Conservation (phyloP, 2,329 filamentous ascomycete species). For the Aspergillus sojae region DNA sequence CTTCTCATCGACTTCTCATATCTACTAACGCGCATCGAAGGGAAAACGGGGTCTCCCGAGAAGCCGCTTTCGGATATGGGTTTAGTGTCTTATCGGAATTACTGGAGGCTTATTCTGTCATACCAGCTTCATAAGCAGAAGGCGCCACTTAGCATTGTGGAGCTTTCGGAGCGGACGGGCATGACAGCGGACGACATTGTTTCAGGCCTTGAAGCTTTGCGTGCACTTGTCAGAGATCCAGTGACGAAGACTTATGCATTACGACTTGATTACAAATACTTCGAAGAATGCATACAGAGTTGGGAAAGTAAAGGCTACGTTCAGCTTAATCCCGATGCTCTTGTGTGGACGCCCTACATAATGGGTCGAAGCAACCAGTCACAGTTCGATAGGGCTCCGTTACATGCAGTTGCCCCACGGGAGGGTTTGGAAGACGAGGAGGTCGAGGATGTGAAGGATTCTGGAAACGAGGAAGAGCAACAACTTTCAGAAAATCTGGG, state of each 20-base stretch:
- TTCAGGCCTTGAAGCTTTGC: constrained; percentile 85
- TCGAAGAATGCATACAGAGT: constrained; percentile 81
- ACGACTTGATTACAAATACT: constrained; percentile 82
- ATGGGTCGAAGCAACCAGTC: constrained; percentile 86
- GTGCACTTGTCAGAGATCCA: constrained; percentile 86
- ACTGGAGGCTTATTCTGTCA: constrained; percentile 90
- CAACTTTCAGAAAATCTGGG: constrained; percentile 9
- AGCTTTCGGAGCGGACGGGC: constrained; percentile 78
- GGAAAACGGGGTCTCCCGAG: constrained; percentile 92
- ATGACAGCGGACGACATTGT: constrained; percentile 97
- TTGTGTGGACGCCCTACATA: constrained; percentile 95
- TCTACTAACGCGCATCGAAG: constrained; percentile 86
- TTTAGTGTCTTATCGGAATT: constrained; percentile 93
- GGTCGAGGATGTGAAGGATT: constrained; percentile 30
- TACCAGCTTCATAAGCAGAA: constrained; percentile 73
- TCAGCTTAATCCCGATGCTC: constrained; percentile 73
- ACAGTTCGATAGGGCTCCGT: constrained; percentile 79
- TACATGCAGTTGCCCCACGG: constrained; percentile 85
- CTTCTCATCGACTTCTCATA: constrained; percentile 98
- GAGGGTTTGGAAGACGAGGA: constrained; percentile 58
- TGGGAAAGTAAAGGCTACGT: constrained; percentile 90
- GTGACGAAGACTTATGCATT: constrained; percentile 87
- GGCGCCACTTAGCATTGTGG: constrained; percentile 56
- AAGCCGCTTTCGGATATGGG: constrained; percentile 99
- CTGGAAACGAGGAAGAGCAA: constrained; percentile 23